Percentiles rank a stretch among this genome's conserved stretches.
Conservation (phyloP, 495 filamentous ascomycete species). For the Trichoderma virens region DNA sequence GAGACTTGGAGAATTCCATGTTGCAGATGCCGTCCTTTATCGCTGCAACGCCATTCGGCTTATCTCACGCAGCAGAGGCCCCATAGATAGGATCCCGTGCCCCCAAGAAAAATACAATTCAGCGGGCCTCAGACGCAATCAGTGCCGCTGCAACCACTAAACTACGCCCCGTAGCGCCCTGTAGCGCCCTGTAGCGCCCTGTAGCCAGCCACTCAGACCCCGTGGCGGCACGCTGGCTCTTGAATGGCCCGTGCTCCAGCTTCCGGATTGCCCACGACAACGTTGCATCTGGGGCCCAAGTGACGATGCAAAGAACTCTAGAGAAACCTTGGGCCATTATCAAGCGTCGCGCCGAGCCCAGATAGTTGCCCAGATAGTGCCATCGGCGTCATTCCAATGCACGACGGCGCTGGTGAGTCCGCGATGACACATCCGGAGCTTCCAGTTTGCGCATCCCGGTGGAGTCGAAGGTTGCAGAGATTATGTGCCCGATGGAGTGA, state of each 20-base stretch:
- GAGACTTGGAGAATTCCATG: no score
- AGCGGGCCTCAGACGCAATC: no score
- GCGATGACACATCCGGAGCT: conserved; percentile 2
- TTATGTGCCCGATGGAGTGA: background rate
- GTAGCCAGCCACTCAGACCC: background rate
- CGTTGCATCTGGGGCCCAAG: background rate
- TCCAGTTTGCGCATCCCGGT: background rate
- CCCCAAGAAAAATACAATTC: background rate
- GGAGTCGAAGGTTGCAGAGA: background rate
- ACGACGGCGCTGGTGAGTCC: background rate
- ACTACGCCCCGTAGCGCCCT: background rate
- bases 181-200: background rate
- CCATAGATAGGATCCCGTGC: background rate
- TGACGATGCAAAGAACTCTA: no score
- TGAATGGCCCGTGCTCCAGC: conserved; percentile 4
- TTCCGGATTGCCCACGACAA: background rate
- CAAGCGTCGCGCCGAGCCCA: no score
- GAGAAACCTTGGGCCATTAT: no score
- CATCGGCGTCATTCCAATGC: background rate
- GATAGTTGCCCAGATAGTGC: background rate
- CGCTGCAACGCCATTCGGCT: no score
- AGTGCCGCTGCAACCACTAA: background rate
- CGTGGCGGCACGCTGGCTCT: background rate
- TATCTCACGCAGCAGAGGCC: background rate
- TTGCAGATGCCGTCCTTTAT: no score